Conservation (phyloP, 73 alveolate species). For the Durusdinium trenchii region DNA sequence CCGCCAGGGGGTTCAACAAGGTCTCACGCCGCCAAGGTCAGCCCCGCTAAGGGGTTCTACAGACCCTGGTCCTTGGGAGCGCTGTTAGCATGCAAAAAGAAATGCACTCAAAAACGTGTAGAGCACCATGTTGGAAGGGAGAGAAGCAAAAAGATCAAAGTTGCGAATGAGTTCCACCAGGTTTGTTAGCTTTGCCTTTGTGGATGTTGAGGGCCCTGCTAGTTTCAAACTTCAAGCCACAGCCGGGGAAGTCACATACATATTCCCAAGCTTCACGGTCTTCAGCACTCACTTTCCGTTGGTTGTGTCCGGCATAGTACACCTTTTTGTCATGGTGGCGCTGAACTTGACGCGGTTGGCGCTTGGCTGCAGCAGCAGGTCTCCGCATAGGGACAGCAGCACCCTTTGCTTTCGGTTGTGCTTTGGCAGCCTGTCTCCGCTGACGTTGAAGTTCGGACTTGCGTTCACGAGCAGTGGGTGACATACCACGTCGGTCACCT, state of each 20-base stretch:
- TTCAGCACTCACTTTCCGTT: not conserved
- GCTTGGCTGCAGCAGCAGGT: not conserved
- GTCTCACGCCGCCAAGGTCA: not conserved
- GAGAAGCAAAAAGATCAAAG: not conserved
- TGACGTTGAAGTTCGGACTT: not conserved
- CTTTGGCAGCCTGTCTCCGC: not conserved
- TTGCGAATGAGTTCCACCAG: not conserved
- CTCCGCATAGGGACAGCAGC: too few relatives aligned
- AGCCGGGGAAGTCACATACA: not conserved
- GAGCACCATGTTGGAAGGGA: not conserved
- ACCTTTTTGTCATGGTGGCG: not conserved
- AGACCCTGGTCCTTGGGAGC: not conserved
- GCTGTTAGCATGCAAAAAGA: not conserved
- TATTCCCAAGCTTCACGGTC: not conserved
- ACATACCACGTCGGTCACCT: not conserved
- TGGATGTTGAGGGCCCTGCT: not conserved
- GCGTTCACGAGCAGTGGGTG: not conserved
- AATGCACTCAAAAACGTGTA: not conserved
- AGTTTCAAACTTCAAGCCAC: not conserved
- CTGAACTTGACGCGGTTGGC: not conserved
- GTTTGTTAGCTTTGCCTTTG: not conserved
- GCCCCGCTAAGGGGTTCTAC: conserved; percentile 54
- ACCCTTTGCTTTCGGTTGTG: not conserved
- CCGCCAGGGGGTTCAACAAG: conserved; percentile 33
- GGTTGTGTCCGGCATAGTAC: not conserved